phyloP scores from a whole-genome alignment of 306 rosid genomes.

The Cicer cuneatum region DNA sequence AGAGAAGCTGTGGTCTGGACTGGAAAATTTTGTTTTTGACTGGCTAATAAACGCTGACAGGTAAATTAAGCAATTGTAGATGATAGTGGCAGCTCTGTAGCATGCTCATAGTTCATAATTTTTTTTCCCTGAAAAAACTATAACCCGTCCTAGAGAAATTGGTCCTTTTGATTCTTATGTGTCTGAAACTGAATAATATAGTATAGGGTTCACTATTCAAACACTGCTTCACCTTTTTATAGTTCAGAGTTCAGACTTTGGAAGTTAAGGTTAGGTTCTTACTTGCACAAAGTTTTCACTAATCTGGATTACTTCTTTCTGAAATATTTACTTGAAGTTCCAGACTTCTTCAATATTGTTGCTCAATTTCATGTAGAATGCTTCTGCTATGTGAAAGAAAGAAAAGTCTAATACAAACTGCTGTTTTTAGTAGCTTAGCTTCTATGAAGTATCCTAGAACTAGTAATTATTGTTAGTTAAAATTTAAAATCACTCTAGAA shows the following conservation, averaged over 20 bases:
- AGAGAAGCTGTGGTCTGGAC: slow-evolving; percentile 99
- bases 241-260: slow-evolving; percentile 29
- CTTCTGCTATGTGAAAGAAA: neutral
- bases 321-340: neutral
- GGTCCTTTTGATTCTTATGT: slow-evolving; percentile 15
- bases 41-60: slow-evolving; percentile 99
- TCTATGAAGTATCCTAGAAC: slow-evolving; percentile 4
- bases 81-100: slow-evolving; percentile 13
- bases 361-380: slow-evolving; percentile 23
- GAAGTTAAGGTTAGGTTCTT: neutral
- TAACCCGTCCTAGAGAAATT: slow-evolving; percentile 27
- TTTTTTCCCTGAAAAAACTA: slow-evolving; percentile 5
- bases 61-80: slow-evolving; percentile 53
- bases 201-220: slow-evolving; percentile 29
- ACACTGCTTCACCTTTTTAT: slow-evolving; percentile 20
- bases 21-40: slow-evolving; percentile 97
- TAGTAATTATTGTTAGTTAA: neutral
- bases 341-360: neutral
- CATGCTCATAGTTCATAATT: neutral
- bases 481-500: slow-evolving; percentile 4
- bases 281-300: neutral
- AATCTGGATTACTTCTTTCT: slow-evolving; percentile 17
- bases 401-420: neutral
- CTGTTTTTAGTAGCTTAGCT: neutral
- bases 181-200: neutral